Conservation (phyloP, 2,329 filamentous ascomycete species). For the Cryphonectria carpinicola region DNA sequence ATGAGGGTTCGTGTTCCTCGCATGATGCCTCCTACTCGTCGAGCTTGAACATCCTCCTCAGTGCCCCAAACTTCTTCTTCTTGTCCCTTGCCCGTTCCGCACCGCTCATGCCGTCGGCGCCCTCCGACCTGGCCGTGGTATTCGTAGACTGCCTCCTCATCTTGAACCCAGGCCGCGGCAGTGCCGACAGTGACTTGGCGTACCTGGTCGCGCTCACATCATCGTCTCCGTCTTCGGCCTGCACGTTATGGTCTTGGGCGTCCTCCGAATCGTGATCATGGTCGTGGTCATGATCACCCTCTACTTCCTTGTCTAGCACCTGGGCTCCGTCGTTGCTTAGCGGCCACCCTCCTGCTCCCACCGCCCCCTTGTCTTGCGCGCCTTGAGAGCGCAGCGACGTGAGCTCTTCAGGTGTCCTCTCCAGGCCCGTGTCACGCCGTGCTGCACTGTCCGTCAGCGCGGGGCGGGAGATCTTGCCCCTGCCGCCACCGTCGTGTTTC, state of each 20-base stretch:
- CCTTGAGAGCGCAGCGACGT: slow-evolving; percentile 46
- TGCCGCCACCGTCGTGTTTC: slow-evolving; percentile 56
- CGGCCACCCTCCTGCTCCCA: neutral
- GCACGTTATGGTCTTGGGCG: slow-evolving; percentile 39
- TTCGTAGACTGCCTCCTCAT: slow-evolving; percentile 41
- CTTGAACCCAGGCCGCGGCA: slow-evolving; percentile 37
- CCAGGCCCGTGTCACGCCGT: slow-evolving; percentile 64
- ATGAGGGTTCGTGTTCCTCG: neutral
- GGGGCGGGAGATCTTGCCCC: slow-evolving; percentile 57
- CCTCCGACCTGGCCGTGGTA: slow-evolving; percentile 23
- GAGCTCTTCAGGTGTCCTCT: slow-evolving; percentile 60
- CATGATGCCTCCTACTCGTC: slow-evolving; percentile 43
- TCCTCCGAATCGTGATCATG: slow-evolving; percentile 39
- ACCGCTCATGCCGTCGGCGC: slow-evolving; percentile 28
- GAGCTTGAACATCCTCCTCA: slow-evolving; percentile 67
- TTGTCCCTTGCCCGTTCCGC: slow-evolving; percentile 35
- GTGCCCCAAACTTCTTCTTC: slow-evolving; percentile 70
- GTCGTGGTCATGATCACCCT: slow-evolving; percentile 33
- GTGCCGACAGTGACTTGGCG: slow-evolving; percentile 24
- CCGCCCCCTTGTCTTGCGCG: slow-evolving; percentile 38
- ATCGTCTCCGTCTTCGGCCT: slow-evolving; percentile 34
- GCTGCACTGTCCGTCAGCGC: slow-evolving; percentile 61
- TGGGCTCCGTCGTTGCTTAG: neutral
- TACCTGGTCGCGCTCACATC: slow-evolving; percentile 29
- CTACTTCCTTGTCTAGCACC: slow-evolving; percentile 40